A percentile compares a stretch with the other conserved stretches of the same genome.
Evolutionary conservation across 495 filamentous ascomycete genomes (phyloP).

Genomic region (Aspergillus bridgeri): DNA sequence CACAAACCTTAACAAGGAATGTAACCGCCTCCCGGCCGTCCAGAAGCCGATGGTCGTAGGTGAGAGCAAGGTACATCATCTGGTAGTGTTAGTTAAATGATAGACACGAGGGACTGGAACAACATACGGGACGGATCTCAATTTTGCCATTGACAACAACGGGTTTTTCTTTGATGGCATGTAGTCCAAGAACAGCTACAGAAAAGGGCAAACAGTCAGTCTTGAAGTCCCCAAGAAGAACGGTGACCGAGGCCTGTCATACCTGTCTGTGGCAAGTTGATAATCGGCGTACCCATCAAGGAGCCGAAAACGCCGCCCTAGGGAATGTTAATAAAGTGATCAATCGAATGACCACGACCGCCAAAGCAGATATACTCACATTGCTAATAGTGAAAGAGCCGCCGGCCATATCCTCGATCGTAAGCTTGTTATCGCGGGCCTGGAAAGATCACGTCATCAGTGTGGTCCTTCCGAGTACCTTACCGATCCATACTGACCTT

Average conservation of each 20-base stretch:
- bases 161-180: slow-evolving; percentile 94
- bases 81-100: slow-evolving; percentile 28
- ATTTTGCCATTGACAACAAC: slow-evolving; percentile 88
- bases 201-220: background rate
- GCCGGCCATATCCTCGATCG: slow-evolving; percentile 99
- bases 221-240: background rate
- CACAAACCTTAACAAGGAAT: slow-evolving; percentile 81
- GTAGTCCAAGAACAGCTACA: slow-evolving; percentile 85
- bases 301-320: slow-evolving; percentile 72
- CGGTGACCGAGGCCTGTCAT: slow-evolving; percentile 14
- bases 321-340: slow-evolving; percentile 20
- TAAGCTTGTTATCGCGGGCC: slow-evolving; percentile 94
- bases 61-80: slow-evolving; percentile 99
- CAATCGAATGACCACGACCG: background rate
- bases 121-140: slow-evolving; percentile 78
- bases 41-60: slow-evolving; percentile 92
- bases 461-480: background rate
- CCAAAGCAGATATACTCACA: slow-evolving; percentile 37
- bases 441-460: slow-evolving; percentile 22
- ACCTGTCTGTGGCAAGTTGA: slow-evolving; percentile 91
- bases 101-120: background rate
- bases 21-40: slow-evolving; percentile 96
- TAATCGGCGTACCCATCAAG: slow-evolving; percentile 98
- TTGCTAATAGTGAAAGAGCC: slow-evolving; percentile 99
- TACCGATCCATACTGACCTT: slow-evolving; percentile 56